Evolutionary conservation across 2,329 filamentous ascomycete genomes (phyloP).

Genomic region (Trichophyton rubrum): DNA sequence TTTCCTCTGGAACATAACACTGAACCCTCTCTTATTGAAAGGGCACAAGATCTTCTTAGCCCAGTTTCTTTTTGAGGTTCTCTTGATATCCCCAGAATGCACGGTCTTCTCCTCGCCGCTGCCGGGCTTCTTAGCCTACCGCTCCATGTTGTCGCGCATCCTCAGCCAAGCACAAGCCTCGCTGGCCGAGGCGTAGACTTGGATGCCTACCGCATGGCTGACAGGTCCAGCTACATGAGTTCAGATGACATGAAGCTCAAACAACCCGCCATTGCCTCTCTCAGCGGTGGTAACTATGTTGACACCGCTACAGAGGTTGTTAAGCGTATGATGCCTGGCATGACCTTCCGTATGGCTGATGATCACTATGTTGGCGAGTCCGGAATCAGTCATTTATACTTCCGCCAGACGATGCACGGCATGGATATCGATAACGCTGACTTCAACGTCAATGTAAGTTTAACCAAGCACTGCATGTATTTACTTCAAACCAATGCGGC

Average conservation of each 20-base stretch:
- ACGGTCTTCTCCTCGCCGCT: conserved; percentile 11
- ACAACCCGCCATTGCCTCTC: neutral
- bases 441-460: conserved; percentile 12
- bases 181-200: conserved; percentile 7
- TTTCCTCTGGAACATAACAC: neutral
- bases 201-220: conserved; percentile 7
- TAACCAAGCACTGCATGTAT: neutral
- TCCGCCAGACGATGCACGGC: conserved; percentile 11
- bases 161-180: conserved; percentile 3
- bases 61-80: neutral
- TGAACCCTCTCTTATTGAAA: neutral
- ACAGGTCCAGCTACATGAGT: conserved; percentile 6
- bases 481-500: neutral
- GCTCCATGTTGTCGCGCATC: conserved; percentile 9
- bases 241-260: neutral
- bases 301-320: conserved; percentile 9
- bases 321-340: conserved; percentile 6
- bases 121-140: conserved; percentile 11
- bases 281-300: conserved; percentile 7
- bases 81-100: conserved; percentile 7
- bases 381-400: conserved; percentile 10
- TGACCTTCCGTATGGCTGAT: conserved; percentile 9
- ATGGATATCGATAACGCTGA: conserved; percentile 12
- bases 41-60: neutral
- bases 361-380: conserved; percentile 11